Evolutionary conservation across 306 rosid genomes (phyloP).

Genomic region (Glycyrrhiza uralensis): DNA sequence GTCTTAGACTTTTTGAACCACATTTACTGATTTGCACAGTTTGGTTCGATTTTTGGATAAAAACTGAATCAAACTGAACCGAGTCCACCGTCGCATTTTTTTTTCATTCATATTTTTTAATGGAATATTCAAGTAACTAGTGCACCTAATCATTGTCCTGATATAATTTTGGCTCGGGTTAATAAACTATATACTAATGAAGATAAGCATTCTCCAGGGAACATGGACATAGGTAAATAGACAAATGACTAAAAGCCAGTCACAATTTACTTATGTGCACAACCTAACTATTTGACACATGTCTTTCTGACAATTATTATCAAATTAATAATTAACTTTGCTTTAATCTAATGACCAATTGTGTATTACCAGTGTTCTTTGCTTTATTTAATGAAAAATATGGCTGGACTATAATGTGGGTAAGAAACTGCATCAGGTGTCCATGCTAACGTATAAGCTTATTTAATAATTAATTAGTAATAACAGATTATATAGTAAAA

Average conservation of each 20-base stretch:
- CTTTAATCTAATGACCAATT: not conserved
- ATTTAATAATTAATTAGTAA: no score
- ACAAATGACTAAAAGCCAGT: conserved; percentile 42
- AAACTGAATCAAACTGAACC: no score
- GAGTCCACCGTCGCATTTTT: no score
- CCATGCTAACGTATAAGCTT: no score
- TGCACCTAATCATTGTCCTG: not conserved
- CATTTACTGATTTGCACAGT: no score
- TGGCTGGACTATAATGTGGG: no score
- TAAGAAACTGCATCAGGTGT: no score
- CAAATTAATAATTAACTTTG: not conserved
- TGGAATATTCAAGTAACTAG: no score
- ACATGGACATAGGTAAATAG: conserved; percentile 35
- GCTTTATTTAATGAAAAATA: not conserved
- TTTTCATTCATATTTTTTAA: no score
- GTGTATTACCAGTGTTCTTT: not conserved
- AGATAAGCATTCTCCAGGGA: conserved; percentile 28
- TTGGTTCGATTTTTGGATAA: no score
- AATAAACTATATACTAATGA: not conserved
- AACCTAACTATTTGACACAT: not conserved
- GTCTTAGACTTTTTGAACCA: no score
- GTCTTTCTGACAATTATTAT: not conserved
- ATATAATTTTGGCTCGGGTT: not conserved
- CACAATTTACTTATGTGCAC: conserved; percentile 24
- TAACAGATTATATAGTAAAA: no score